Conservation (phyloP, 331 rosid species). For the Malus hybrid region DNA sequence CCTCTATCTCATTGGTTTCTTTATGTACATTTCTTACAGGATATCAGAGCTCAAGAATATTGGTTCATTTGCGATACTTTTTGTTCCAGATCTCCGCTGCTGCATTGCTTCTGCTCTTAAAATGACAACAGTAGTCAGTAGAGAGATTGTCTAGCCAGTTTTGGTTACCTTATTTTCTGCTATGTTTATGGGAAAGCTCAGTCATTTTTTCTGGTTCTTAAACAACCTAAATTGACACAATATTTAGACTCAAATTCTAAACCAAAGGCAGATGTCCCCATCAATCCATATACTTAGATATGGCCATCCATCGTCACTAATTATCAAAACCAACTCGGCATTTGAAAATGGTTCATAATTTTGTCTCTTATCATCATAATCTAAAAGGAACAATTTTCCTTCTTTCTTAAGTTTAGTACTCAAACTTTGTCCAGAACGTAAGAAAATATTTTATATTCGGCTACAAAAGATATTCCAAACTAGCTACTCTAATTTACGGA, state of each 20-base stretch:
- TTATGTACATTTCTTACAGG: constrained; percentile 29
- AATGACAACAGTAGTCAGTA: constrained; percentile 10
- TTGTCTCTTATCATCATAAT: background rate
- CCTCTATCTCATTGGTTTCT: background rate
- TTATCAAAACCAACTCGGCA: background rate
- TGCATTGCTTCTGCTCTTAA: constrained; percentile 33
- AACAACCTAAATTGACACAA: background rate
- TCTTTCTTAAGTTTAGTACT: background rate
- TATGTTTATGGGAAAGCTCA: background rate
- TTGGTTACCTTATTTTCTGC: background rate
- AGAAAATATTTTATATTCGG: background rate
- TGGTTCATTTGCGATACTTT: constrained; percentile 23
- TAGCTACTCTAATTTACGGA: too few species aligned
- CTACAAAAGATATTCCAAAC: background rate
- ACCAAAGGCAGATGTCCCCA: background rate
- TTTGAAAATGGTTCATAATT: background rate
- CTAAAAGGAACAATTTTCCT: background rate
- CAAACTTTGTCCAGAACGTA: background rate
- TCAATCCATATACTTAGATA: background rate
- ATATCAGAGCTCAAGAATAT: constrained; percentile 19
- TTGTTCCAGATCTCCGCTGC: constrained; percentile 26
- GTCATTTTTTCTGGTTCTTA: background rate
- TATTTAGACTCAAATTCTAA: background rate
- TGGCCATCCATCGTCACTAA: background rate
- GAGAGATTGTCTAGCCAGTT: background rate